A percentile compares a stretch with the other conserved stretches of the same genome.
Conservation (phyloP, 257 asterid species). For the Solanum tarijense region DNA sequence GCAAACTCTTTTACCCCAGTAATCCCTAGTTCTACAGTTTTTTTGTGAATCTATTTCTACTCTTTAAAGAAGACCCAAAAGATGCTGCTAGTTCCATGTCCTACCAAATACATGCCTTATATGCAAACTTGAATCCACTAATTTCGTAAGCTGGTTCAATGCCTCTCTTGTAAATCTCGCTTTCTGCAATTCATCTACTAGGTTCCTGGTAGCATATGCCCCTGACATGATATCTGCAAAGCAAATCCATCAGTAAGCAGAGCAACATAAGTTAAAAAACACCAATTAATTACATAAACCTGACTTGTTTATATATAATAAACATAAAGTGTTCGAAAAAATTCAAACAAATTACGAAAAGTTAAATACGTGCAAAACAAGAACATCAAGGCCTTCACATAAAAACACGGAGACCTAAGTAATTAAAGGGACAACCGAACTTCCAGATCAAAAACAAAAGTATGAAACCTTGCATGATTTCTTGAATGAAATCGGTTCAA, state of each 20-base stretch:
- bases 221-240: slow-evolving; percentile 42
- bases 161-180: slow-evolving; percentile 47
- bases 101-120: slow-evolving; percentile 37
- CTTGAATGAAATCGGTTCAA: not conserved
- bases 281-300: not conserved
- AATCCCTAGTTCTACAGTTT: not conserved
- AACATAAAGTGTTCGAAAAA: not conserved
- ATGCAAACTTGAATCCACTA: slow-evolving; percentile 46
- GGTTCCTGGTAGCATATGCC: slow-evolving; percentile 16
- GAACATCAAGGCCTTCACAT: not conserved
- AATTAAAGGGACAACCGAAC: not conserved
- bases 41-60: not conserved
- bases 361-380: not conserved
- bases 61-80: not conserved
- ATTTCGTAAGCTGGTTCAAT: slow-evolving; percentile 36
- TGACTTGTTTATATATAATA: not conserved
- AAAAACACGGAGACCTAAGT: not conserved
- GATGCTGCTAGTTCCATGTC: not conserved
- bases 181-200: slow-evolving; percentile 40
- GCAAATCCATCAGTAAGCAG: not conserved
- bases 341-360: not conserved
- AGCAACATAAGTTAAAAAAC: not conserved
- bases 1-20: not conserved
- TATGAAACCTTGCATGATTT: not conserved
- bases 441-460: not conserved